These are phyloP conservation scores for Malus hybrid DNA, from an alignment of 331 rosid species.

Conservation along the genomic window DNA sequence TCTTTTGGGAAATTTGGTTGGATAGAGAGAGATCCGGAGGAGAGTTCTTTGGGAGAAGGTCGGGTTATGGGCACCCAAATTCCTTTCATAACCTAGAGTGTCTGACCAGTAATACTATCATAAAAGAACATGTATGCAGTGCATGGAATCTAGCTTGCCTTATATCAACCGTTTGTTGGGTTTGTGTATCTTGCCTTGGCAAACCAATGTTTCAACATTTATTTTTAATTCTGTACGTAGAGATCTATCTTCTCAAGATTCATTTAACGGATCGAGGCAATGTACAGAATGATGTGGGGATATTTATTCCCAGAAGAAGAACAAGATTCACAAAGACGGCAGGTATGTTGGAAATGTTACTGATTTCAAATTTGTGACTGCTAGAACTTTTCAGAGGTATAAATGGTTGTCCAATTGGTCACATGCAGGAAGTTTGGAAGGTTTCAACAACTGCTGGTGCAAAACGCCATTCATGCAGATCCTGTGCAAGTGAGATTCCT, in stretches of 20 bases:
- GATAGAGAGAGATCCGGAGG: no score
- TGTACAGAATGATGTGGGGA: conserved; percentile 98
- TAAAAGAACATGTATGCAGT: background rate
- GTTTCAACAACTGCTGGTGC: conserved; percentile 93
- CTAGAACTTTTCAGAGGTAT: no score
- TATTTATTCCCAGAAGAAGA: conserved; percentile 96
- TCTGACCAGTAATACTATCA: background rate
- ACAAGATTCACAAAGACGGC: conserved; percentile 95
- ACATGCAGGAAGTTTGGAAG: conserved; percentile 91
- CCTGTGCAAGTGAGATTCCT: conserved; percentile 60
- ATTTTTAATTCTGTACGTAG: conserved; percentile 46
- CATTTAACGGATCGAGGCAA: conserved; percentile 90
- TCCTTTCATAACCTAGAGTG: no score
- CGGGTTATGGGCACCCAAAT: no score
- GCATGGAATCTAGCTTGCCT: background rate
- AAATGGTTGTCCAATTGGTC: conserved; percentile 6
- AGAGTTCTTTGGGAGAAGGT: no score
- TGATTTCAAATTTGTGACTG: conserved; percentile 14
- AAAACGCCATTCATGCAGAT: conserved; percentile 57
- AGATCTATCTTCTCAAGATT: conserved; percentile 90
- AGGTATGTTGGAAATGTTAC: conserved; percentile 48
- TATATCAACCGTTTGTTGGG: background rate
- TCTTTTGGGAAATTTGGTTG: no score
- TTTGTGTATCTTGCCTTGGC: background rate
- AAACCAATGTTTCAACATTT: conserved; percentile 18